Conservation (phyloP, 2,329 filamentous ascomycete genomes). For the Clarireedia paspali region DNA sequence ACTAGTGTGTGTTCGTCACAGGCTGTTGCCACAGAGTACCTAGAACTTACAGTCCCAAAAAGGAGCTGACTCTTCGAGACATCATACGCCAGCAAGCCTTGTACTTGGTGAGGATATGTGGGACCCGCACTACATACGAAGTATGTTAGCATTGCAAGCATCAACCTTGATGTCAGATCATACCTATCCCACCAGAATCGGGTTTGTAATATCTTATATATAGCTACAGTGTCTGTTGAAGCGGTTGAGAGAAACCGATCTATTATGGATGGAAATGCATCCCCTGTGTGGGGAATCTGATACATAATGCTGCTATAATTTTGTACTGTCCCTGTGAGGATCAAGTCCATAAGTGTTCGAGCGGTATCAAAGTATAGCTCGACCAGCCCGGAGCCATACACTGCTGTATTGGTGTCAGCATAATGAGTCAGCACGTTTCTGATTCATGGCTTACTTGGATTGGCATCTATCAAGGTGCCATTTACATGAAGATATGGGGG, state of each 20-base stretch:
- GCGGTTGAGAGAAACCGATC: not conserved
- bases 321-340: not conserved
- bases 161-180: not conserved
- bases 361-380: slow-evolving; percentile 1
- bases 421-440: not conserved
- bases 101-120: not conserved
- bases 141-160: not conserved
- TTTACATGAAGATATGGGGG: not conserved
- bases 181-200: slow-evolving; percentile 3
- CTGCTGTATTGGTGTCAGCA: not conserved
- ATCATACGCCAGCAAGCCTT: not conserved
- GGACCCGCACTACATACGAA: not conserved
- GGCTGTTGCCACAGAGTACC: not conserved
- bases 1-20: not conserved
- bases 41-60: not conserved
- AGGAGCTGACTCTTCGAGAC: not conserved
- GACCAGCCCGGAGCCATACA: not conserved
- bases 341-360: not conserved
- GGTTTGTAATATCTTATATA: not conserved
- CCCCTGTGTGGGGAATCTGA: not conserved
- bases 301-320: not conserved
- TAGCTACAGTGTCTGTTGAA: not conserved
- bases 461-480: not conserved
- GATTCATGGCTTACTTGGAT: not conserved
- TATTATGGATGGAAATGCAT: not conserved